Conservation (phyloP, 352 stramenopile genomes). For the Phytophthora cryptogea region DNA sequence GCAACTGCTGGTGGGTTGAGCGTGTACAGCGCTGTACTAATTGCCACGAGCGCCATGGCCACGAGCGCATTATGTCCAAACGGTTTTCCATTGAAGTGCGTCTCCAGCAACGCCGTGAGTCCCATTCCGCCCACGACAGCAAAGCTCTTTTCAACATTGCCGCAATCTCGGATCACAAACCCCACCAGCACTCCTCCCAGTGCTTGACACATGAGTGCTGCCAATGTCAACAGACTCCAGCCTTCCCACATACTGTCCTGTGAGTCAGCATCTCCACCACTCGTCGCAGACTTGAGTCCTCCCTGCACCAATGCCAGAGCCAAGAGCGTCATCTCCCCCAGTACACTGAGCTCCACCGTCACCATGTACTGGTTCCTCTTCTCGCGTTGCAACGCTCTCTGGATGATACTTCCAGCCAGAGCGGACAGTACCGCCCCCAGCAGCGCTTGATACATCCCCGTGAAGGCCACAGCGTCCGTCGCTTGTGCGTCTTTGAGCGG, state of each 20-base stretch:
- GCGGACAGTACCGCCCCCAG: conserved; percentile 75
- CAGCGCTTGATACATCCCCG: conserved; percentile 72
- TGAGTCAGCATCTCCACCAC: conserved; percentile 27
- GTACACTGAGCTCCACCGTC: conserved; percentile 76
- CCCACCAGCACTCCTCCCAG: conserved; percentile 72
- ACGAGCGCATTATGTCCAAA: conserved; percentile 61
- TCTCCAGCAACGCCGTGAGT: conserved; percentile 76
- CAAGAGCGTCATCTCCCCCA: conserved; percentile 66
- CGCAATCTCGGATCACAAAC: conserved; percentile 87
- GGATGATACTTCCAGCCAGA: conserved; percentile 78
- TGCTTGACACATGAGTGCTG: conserved; percentile 74
- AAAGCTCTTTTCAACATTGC: conserved; percentile 87
- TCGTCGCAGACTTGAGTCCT: conserved; percentile 12
- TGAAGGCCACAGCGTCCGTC: conserved; percentile 58
- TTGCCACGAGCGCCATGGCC: conserved; percentile 64
- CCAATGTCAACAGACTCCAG: conserved; percentile 69
- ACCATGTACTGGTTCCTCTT: conserved; percentile 81
- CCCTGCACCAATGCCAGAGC: conserved; percentile 46
- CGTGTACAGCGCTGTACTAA: conserved; percentile 74
- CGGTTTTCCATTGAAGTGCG: conserved; percentile 69
- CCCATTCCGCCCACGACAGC: conserved; percentile 81
- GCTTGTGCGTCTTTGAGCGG: conserved; percentile 2
- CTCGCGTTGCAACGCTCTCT: conserved; percentile 69
- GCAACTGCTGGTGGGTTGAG: conserved; percentile 55
- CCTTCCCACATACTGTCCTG: conserved; percentile 61